A percentile compares a stretch with the other conserved stretches of the same genome.
phyloP scores from a whole-genome alignment of 305 asterid species.

The Fraxinus velutina region DNA sequence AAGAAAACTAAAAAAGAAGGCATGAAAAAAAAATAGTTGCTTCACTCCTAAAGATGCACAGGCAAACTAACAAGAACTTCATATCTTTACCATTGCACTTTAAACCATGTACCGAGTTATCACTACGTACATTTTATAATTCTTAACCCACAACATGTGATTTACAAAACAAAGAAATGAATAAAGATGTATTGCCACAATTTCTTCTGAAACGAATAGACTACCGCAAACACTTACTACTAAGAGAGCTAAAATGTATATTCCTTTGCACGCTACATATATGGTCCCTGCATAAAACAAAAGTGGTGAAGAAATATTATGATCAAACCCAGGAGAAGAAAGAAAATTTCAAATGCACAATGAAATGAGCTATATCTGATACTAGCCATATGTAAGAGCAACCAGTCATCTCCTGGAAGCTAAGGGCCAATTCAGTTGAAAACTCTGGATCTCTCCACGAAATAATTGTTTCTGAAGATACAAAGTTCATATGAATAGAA shows the following conservation, averaged over 20 bases:
- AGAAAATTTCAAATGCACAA: not conserved
- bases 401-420: constrained; percentile 93
- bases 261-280: constrained; percentile 82
- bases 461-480: constrained; percentile 73
- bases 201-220: not conserved
- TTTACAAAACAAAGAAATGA: not conserved
- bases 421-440: constrained; percentile 93
- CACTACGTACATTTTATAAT: not conserved
- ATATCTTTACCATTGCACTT: not conserved
- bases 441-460: constrained; percentile 97
- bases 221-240: constrained; percentile 54
- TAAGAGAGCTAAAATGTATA: constrained; percentile 68
- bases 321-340: constrained; percentile 7
- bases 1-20: not conserved
- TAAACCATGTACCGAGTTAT: not conserved
- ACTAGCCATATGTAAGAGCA: constrained; percentile 96
- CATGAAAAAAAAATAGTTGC: not conserved
- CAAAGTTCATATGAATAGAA: constrained; percentile 3
- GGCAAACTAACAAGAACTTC: not conserved
- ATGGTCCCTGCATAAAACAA: constrained; percentile 68
- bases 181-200: not conserved
- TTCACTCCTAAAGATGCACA: constrained; percentile 3
- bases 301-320: not conserved
- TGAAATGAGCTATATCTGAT: constrained; percentile 12
- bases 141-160: not conserved